phyloP scores from a whole-genome alignment of 1,284 basidiomycete species.

The Apiotrichum akiyoshidainum region DNA sequence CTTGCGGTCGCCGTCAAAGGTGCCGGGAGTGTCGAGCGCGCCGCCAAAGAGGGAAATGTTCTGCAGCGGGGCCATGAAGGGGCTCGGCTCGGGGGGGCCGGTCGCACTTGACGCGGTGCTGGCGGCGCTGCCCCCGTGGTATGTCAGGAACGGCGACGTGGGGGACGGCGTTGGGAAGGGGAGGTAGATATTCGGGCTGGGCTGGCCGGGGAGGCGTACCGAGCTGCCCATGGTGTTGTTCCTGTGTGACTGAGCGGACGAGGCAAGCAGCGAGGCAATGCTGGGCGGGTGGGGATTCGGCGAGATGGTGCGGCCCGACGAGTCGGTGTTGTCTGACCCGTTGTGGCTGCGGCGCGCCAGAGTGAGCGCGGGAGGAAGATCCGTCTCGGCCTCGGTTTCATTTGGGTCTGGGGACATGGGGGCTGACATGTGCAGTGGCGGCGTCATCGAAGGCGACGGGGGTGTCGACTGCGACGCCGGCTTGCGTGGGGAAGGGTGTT shows the following conservation, averaged over 20 bases:
- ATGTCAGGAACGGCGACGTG: constrained; percentile 44
- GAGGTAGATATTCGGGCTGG: constrained; percentile 43
- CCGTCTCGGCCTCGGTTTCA: constrained; percentile 40
- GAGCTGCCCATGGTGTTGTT: constrained; percentile 1
- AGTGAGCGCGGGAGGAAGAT: constrained; percentile 38
- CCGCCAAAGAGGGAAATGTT: constrained; percentile 42
- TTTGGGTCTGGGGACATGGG: constrained; percentile 31
- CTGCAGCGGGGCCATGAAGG: constrained; percentile 44
- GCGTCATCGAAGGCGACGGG: constrained; percentile 31
- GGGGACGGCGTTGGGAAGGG: constrained; percentile 49
- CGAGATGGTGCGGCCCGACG: constrained; percentile 10
- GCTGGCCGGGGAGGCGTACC: constrained; percentile 11
- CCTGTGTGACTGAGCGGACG: constrained; percentile 4
- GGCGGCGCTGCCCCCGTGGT: constrained; percentile 16
- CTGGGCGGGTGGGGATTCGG: constrained; percentile 14
- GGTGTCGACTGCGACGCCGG: constrained; percentile 20
- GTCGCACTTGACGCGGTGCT: constrained; percentile 11
- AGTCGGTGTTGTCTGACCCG: constrained; percentile 5
- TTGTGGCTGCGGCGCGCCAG: constrained; percentile 19
- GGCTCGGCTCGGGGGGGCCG: constrained; percentile 36
- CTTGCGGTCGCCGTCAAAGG: constrained; percentile 23
- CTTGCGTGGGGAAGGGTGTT: constrained; percentile 7
- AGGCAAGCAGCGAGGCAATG: constrained; percentile 16
- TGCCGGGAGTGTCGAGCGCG: constrained; percentile 14
- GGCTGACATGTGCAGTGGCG: constrained; percentile 10